A percentile compares a stretch with the other conserved stretches of the same genome.
These are phyloP conservation scores for Globisporangium cystogenes DNA, from an alignment of 352 stramenopile species.

Conservation along the genomic window DNA sequence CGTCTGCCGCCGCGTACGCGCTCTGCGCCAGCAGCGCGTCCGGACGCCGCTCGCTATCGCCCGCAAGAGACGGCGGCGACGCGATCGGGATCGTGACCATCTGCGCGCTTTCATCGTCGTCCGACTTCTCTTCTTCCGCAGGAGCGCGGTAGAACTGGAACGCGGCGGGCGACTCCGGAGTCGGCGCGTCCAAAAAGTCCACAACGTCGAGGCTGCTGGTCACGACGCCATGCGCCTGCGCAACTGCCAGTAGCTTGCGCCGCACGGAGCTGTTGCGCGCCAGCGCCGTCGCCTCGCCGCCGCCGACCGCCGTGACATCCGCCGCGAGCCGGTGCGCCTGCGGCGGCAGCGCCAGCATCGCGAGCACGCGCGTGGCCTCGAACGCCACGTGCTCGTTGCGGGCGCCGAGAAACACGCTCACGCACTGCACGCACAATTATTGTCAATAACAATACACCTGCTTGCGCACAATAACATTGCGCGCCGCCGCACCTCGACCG, in stretches of 20 bases:
- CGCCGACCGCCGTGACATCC: slow-evolving; percentile 36
- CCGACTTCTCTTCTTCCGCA: slow-evolving; percentile 14
- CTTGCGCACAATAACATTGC: background rate
- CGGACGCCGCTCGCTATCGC: slow-evolving; percentile 15
- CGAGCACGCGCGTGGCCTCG: slow-evolving; percentile 66
- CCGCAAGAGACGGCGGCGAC: slow-evolving; percentile 3
- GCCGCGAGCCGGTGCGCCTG: slow-evolving; percentile 64
- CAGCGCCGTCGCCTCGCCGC: slow-evolving; percentile 14
- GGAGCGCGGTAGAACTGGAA: slow-evolving; percentile 66
- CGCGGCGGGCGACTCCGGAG: slow-evolving; percentile 8
- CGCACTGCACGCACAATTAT: slow-evolving; percentile 4
- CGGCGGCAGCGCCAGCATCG: slow-evolving; percentile 63
- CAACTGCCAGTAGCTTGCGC: slow-evolving; percentile 47
- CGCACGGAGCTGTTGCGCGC: slow-evolving; percentile 36
- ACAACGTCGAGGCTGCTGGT: slow-evolving; percentile 62
- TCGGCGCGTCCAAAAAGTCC: slow-evolving; percentile 29
- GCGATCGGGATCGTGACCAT: slow-evolving; percentile 42
- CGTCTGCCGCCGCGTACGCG: slow-evolving; percentile 29
- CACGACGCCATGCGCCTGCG: slow-evolving; percentile 30
- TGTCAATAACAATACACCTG: background rate
- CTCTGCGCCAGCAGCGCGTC: slow-evolving; percentile 6
- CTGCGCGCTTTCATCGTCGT: slow-evolving; percentile 13
- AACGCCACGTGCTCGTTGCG: slow-evolving; percentile 61
- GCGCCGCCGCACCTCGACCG: slow-evolving; percentile 28
- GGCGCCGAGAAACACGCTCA: slow-evolving; percentile 41